These are phyloP conservation scores for Jamesozyma spencerorum DNA, from an alignment of 805 yeast species.

Conservation along the genomic window DNA sequence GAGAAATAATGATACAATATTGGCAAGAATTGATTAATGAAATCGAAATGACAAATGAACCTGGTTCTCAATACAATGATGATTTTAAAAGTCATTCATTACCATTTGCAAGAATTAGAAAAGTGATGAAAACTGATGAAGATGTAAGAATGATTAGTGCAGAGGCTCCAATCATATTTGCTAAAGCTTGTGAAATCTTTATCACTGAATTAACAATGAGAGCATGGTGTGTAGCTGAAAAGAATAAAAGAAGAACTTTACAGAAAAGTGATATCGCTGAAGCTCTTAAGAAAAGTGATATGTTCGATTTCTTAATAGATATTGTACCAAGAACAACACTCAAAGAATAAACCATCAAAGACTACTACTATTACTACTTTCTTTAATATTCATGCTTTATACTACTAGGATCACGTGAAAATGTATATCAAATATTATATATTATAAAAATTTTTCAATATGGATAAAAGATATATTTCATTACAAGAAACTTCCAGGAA, in stretches of 20 bases:
- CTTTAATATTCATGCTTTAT: background rate
- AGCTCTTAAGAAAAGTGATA: constrained; percentile 87
- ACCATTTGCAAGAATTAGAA: constrained; percentile 92
- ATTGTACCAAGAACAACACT: constrained; percentile 82
- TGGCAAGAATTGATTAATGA: constrained; percentile 95
- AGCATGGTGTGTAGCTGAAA: constrained; percentile 98
- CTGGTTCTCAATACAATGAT: constrained; percentile 51
- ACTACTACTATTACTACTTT: background rate
- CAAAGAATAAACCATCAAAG: constrained; percentile 33
- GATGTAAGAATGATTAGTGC: constrained; percentile 97
- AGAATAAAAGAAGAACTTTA: constrained; percentile 84
- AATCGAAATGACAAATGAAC: constrained; percentile 49
- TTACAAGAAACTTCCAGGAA: too few relatives aligned
- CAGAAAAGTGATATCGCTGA: constrained; percentile 94
- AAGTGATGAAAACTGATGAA: constrained; percentile 96
- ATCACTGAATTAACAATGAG: constrained; percentile 96
- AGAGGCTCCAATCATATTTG: constrained; percentile 94
- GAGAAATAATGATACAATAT: constrained; percentile 86
- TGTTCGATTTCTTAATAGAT: constrained; percentile 95
- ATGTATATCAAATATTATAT: too few relatives aligned
- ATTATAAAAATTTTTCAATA: too few relatives aligned
- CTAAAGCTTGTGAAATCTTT: constrained; percentile 95
- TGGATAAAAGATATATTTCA: too few relatives aligned
- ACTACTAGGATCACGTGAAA: too few relatives aligned
- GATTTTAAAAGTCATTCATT: constrained; percentile 90